phyloP scores from a whole-genome alignment of 495 filamentous ascomycete species.

The Halenospora varia region DNA sequence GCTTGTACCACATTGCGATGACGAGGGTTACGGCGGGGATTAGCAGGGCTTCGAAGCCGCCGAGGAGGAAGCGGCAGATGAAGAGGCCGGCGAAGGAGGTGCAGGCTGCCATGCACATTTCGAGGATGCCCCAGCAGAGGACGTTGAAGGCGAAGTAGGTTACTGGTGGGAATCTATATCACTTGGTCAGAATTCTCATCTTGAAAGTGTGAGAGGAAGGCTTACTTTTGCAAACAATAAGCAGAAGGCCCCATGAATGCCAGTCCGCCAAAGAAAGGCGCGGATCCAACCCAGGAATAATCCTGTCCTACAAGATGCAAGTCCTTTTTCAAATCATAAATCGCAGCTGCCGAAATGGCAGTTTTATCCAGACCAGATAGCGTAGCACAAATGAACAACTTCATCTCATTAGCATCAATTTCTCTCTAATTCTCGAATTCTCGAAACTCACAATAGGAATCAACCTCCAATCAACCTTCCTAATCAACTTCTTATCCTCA shows the following conservation, averaged over 20 bases:
- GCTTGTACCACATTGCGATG: constrained; percentile 58
- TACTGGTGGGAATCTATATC: neutral
- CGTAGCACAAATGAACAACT: neutral
- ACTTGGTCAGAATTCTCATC: neutral
- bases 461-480: no score
- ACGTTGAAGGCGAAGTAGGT: neutral
- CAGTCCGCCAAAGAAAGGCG: constrained; percentile 60
- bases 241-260: constrained; percentile 39
- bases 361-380: constrained; percentile 50
- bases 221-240: neutral
- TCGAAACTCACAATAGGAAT: no score
- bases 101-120: neutral
- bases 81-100: neutral
- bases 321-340: neutral
- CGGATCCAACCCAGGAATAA: constrained; percentile 31
- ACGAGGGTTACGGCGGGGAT: constrained; percentile 51
- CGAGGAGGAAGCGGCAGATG: neutral
- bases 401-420: neutral
- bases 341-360: constrained; percentile 50
- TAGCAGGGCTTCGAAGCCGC: constrained; percentile 43
- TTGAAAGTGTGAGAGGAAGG: neutral
- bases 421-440: no score
- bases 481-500: no score
- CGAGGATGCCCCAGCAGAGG: neutral
- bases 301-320: constrained; percentile 27